These are phyloP conservation scores for Domatiomyces catenatus DNA, from an alignment of 2,329 filamentous ascomycete species.

Conservation along the genomic window DNA sequence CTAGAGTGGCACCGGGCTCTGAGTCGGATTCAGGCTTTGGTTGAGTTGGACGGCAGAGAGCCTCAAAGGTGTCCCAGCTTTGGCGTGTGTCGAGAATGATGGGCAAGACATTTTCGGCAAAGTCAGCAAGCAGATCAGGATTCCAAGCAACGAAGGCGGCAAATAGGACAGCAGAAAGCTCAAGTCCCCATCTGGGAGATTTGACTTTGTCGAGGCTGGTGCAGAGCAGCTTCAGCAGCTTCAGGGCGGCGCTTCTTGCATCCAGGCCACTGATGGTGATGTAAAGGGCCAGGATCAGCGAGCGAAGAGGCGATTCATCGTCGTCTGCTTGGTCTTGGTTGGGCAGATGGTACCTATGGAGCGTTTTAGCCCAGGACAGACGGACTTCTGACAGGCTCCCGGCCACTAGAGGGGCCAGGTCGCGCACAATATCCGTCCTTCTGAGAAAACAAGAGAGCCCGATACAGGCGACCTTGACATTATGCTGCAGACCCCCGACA, in stretches of 20 bases:
- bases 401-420: slow-evolving; percentile 4
- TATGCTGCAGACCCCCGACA: slow-evolving; percentile 8
- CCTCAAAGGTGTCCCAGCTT: not conserved
- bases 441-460: slow-evolving; percentile 11
- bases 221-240: slow-evolving; percentile 13
- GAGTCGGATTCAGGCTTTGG: not conserved
- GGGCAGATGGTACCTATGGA: slow-evolving; percentile 5
- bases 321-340: slow-evolving; percentile 1
- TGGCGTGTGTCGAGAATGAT: slow-evolving; percentile 5
- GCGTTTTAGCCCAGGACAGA: slow-evolving; percentile 4
- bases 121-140: slow-evolving; percentile 8
- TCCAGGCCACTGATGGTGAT: slow-evolving; percentile 14
- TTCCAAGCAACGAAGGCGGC: slow-evolving; percentile 9
- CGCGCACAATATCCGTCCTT: slow-evolving; percentile 6
- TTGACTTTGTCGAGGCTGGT: not conserved
- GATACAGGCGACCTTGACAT: slow-evolving; percentile 15
- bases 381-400: slow-evolving; percentile 2
- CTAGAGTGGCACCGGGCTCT: not conserved
- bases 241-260: slow-evolving; percentile 14
- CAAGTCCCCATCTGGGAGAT: slow-evolving; percentile 3
- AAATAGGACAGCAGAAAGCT: not conserved
- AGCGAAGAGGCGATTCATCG: not conserved
- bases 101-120: slow-evolving; percentile 14
- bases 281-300: slow-evolving; percentile 11
- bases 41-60: not conserved